Conservation (phyloP, 2,329 filamentous ascomycete genomes). For the Byssochlamys sp. region DNA sequence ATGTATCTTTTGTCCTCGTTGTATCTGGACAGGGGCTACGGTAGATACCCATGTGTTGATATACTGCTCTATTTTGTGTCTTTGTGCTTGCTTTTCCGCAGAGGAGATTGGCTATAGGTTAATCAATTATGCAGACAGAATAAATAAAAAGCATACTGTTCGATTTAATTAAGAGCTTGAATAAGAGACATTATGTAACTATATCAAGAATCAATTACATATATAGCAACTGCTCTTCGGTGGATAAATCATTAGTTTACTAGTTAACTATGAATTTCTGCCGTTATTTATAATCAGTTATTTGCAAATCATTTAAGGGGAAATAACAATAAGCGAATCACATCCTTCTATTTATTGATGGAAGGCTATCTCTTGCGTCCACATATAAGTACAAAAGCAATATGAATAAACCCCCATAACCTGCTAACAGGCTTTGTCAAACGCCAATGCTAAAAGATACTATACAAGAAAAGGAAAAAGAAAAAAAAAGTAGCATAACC, state of each 20-base stretch:
- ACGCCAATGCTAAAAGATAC: slow-evolving; percentile 1
- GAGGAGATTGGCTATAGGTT: not conserved
- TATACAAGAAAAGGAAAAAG: not conserved
- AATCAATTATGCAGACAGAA: not conserved
- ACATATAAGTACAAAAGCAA: not conserved
- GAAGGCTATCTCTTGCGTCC: not conserved
- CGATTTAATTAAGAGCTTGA: not conserved
- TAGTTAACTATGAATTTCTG: no score
- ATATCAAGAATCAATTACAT: no score
- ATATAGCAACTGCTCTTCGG: no score
- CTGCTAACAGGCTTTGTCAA: not conserved
- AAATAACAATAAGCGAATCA: not conserved
- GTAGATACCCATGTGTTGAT: slow-evolving; percentile 23
- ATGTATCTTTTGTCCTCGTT: slow-evolving; percentile 3
- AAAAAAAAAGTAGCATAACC: not conserved
- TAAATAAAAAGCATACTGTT: not conserved
- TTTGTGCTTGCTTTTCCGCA: not conserved
- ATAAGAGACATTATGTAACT: not conserved
- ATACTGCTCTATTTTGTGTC: slow-evolving; percentile 1
- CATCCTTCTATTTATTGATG: not conserved
- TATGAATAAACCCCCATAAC: not conserved
- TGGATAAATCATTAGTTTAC: no score
- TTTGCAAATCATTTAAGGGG: not conserved
- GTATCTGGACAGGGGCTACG: slow-evolving; percentile 9
- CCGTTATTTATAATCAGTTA: not conserved